Conservation (phyloP, 2,329 filamentous ascomycete genomes). For the Trichoderma arundinaceum region DNA sequence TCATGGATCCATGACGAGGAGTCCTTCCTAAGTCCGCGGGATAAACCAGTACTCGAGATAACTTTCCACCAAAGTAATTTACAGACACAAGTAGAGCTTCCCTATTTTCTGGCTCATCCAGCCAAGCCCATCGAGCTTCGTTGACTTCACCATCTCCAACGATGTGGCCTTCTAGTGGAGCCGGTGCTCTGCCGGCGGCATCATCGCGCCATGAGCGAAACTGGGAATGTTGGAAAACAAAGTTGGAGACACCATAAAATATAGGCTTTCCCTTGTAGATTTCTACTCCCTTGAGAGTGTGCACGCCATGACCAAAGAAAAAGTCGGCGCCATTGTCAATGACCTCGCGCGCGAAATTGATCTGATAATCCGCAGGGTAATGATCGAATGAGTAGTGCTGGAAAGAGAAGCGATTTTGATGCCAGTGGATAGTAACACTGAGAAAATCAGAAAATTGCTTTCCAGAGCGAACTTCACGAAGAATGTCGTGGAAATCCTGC, state of each 20-base stretch:
- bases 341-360: constrained; percentile 15
- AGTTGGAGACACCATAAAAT: constrained; percentile 23
- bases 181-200: constrained; percentile 10
- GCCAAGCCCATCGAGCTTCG: constrained; percentile 22
- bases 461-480: constrained; percentile 23
- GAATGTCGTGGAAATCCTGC: constrained; percentile 16
- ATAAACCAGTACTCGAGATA: constrained; percentile 12
- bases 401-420: constrained; percentile 26
- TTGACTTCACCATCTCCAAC: constrained; percentile 18
- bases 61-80: constrained; percentile 11
- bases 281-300: constrained; percentile 26
- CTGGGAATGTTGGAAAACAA: constrained; percentile 23
- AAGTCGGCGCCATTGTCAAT: constrained; percentile 25
- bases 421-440: constrained; percentile 23
- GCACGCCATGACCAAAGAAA: constrained; percentile 25
- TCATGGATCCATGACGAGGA: constrained; percentile 4
- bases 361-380: constrained; percentile 21
- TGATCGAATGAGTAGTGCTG: constrained; percentile 27
- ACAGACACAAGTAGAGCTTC: constrained; percentile 13
- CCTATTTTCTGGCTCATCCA: constrained; percentile 19
- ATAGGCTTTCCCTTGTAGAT: constrained; percentile 23
- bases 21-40: constrained; percentile 12
- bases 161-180: constrained; percentile 1
- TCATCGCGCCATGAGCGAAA: constrained; percentile 28
- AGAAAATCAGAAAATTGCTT: constrained; percentile 26